These are phyloP conservation scores for Pythium aquatile DNA, from an alignment of 352 stramenopile species.

Conservation along the genomic window DNA sequence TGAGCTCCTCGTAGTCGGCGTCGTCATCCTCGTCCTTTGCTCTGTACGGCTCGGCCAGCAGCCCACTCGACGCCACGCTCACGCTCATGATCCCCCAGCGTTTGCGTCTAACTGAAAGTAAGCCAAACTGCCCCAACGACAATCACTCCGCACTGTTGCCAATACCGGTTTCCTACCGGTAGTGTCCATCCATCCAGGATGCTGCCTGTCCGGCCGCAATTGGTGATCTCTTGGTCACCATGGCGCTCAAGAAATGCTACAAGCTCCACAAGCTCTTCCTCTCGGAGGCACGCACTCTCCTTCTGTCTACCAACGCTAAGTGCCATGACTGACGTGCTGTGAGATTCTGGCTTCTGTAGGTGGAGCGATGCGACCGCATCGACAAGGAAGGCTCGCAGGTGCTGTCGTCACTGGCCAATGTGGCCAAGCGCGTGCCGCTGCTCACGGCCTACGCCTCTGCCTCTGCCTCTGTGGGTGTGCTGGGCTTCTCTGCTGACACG, in stretches of 20 bases:
- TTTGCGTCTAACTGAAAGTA: not conserved
- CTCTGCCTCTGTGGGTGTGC: slow-evolving; percentile 37
- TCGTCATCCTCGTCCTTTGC: slow-evolving; percentile 63
- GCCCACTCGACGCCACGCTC: slow-evolving; percentile 11
- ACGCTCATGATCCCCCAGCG: not conserved
- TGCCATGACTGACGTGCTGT: no score
- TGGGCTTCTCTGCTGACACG: slow-evolving; percentile 38
- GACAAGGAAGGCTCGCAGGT: slow-evolving; percentile 66
- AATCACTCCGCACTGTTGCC: not conserved
- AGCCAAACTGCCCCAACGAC: not conserved
- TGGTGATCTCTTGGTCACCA: slow-evolving; percentile 11
- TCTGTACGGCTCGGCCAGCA: slow-evolving; percentile 16
- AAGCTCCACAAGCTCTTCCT: slow-evolving; percentile 72
- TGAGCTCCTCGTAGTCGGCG: slow-evolving; percentile 78
- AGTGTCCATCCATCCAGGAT: not conserved
- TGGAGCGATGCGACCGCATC: slow-evolving; percentile 44
- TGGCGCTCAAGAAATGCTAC: slow-evolving; percentile 58
- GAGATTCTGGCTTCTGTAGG: not conserved
- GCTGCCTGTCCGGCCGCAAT: not conserved
- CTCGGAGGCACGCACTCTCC: slow-evolving; percentile 27
- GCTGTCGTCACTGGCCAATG: slow-evolving; percentile 67
- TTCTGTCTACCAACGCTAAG: not conserved
- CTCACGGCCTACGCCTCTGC: slow-evolving; percentile 25
- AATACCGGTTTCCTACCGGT: slow-evolving; percentile 20
- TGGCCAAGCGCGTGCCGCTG: slow-evolving; percentile 53